Conservation (phyloP, 2,329 filamentous ascomycete species). For the Orbilia quercus region DNA sequence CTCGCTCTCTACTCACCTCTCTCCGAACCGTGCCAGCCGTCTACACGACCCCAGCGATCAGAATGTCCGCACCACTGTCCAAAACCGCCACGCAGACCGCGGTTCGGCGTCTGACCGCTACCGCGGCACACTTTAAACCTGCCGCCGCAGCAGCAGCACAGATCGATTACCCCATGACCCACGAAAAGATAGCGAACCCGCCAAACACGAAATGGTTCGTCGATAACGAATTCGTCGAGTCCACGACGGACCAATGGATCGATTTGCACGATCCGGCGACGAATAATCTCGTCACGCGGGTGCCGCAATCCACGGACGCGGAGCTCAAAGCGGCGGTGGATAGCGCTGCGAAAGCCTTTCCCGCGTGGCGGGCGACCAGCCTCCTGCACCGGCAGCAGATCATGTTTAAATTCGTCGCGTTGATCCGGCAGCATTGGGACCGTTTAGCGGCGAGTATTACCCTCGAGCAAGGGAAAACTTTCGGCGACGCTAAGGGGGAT, state of each 20-base stretch:
- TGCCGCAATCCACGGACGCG: constrained; percentile 81
- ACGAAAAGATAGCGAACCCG: constrained; percentile 76
- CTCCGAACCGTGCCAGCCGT: constrained; percentile 54
- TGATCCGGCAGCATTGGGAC: constrained; percentile 88
- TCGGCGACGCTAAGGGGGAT: constrained; percentile 83
- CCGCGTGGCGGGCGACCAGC: constrained; percentile 77
- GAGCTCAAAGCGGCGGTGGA: constrained; percentile 80
- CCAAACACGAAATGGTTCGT: constrained; percentile 82
- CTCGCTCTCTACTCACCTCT: constrained; percentile 51
- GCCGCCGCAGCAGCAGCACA: constrained; percentile 65
- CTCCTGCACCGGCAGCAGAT: constrained; percentile 81
- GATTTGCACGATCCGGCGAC: constrained; percentile 84
- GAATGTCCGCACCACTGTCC: constrained; percentile 42
- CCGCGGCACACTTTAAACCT: constrained; percentile 69
- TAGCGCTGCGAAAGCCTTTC: constrained; percentile 80
- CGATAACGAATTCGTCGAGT: constrained; percentile 80
- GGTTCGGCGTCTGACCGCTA: constrained; percentile 70
- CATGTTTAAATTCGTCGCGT: constrained; percentile 84
- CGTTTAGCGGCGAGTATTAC: constrained; percentile 85
- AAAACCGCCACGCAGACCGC: constrained; percentile 61
- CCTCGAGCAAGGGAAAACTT: constrained; percentile 88
- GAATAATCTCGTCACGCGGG: constrained; percentile 84
- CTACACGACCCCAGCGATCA: constrained; percentile 40
- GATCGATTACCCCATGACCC: constrained; percentile 74
- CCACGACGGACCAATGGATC: constrained; percentile 77